Percentiles rank a stretch among this genome's conserved stretches.
Evolutionary conservation across 768 basidiomycete species (phyloP).

Genomic region (Pleurotus djamor): DNA sequence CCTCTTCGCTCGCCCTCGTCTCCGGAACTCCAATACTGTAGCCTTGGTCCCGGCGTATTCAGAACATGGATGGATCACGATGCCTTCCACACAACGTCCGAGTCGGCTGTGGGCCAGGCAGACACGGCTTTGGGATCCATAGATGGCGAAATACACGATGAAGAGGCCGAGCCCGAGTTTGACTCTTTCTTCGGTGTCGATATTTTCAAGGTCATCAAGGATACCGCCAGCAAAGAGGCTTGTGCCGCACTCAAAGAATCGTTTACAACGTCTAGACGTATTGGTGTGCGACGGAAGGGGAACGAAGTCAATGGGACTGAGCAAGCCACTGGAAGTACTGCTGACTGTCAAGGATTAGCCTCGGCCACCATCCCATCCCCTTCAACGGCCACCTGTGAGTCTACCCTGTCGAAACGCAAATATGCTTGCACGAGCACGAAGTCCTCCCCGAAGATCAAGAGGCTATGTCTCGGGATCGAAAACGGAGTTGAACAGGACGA

Average conservation of each 20-base stretch:
- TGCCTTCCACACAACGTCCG: not conserved
- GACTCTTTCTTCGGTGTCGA: not conserved
- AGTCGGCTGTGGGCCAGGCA: too few species aligned
- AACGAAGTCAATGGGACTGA: not conserved
- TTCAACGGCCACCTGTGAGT: too few species aligned
- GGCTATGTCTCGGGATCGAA: not conserved
- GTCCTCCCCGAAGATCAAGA: not conserved
- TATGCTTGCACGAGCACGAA: not conserved
- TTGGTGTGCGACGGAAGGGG: not conserved
- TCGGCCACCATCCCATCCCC: too few species aligned
- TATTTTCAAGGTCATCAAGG: not conserved
- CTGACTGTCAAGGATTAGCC: too few species aligned
- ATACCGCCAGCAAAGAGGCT: not conserved
- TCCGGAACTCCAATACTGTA: not conserved
- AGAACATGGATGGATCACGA: not conserved
- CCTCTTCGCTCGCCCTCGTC: not conserved
- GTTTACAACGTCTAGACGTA: not conserved
- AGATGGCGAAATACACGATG: not conserved
- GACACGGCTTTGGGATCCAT: not conserved
- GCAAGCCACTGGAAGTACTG: too few species aligned
- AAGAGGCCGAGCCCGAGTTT: not conserved
- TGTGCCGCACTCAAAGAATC: not conserved
- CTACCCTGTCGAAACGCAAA: not conserved
- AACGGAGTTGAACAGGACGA: not conserved
- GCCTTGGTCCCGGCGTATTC: not conserved